phyloP scores from a whole-genome alignment of 1,139 yeast species.

The Sporopachydermia cereana region DNA sequence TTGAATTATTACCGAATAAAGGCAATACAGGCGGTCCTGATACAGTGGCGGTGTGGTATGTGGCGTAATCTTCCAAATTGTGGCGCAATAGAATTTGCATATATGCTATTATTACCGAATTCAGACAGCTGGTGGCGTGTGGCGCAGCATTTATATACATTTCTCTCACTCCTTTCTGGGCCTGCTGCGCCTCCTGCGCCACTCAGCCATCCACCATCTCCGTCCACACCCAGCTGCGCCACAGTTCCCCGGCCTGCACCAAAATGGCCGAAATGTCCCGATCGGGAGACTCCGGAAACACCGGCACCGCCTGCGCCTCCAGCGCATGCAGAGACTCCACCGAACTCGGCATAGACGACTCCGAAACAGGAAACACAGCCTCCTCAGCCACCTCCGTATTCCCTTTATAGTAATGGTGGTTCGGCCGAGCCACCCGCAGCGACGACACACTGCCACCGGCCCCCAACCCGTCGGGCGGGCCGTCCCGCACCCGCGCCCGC shows the following conservation, averaged over 20 bases:
- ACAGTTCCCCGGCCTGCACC: slow-evolving; percentile 72
- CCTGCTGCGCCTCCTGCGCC: slow-evolving; percentile 12
- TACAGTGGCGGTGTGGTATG: no score
- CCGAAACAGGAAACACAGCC: slow-evolving; percentile 14
- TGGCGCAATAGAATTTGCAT: no score
- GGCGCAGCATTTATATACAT: background rate
- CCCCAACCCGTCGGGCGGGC: background rate
- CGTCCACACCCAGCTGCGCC: slow-evolving; percentile 79
- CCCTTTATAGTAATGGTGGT: slow-evolving; percentile 6
- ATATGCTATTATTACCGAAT: no score
- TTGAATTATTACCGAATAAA: no score
- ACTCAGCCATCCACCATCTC: slow-evolving; percentile 60
- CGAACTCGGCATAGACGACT: slow-evolving; percentile 28
- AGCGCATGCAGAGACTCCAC: slow-evolving; percentile 15
- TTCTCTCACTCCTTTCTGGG: background rate
- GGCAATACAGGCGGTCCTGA: no score
- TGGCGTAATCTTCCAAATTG: no score
- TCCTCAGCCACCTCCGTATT: slow-evolving; percentile 2
- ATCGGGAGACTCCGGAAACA: background rate
- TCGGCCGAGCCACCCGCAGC: background rate
- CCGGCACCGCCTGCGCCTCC: background rate
- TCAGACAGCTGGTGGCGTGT: no score
- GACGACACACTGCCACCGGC: background rate
- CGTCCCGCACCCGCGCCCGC: slow-evolving; percentile 27
- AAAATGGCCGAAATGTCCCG: slow-evolving; percentile 57